Evolutionary conservation across 2,329 filamentous ascomycete species (phyloP).

Genomic region (Xylaria digitata): DNA sequence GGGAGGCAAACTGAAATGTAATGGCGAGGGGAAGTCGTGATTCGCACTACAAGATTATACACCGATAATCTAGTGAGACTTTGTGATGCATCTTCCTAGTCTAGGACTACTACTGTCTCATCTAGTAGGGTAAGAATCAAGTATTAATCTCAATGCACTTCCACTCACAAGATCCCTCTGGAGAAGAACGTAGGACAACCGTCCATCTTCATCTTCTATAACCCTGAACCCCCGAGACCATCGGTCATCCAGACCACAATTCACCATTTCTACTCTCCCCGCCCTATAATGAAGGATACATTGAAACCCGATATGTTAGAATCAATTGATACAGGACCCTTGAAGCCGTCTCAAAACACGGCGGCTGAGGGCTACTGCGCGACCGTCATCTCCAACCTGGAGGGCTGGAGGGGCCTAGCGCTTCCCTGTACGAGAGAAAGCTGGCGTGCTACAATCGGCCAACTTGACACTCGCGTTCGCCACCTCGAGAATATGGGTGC

Average conservation of each 20-base stretch:
- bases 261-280: neutral
- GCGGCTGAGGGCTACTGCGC: slow-evolving; percentile 42
- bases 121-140: neutral
- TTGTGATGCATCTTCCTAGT: slow-evolving; percentile 1
- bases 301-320: slow-evolving; percentile 20
- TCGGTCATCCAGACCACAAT: neutral
- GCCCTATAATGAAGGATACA: slow-evolving; percentile 21
- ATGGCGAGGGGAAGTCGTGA: slow-evolving; percentile 3
- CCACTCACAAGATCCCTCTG: slow-evolving; percentile 1
- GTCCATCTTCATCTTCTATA: neutral
- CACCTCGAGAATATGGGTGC: slow-evolving; percentile 34
- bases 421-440: slow-evolving; percentile 20
- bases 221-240: neutral
- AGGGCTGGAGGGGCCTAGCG: slow-evolving; percentile 34
- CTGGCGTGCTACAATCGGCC: slow-evolving; percentile 29
- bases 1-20: neutral
- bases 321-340: slow-evolving; percentile 3
- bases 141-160: slow-evolving; percentile 27
- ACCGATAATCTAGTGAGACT: neutral
- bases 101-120: neutral
- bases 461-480: slow-evolving; percentile 42
- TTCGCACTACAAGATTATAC: slow-evolving; percentile 13
- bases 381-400: slow-evolving; percentile 42
- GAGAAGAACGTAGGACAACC: neutral
- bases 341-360: neutral